Conservation (phyloP, 2,329 filamentous ascomycete species). For the Dothideomycetes sp. region DNA sequence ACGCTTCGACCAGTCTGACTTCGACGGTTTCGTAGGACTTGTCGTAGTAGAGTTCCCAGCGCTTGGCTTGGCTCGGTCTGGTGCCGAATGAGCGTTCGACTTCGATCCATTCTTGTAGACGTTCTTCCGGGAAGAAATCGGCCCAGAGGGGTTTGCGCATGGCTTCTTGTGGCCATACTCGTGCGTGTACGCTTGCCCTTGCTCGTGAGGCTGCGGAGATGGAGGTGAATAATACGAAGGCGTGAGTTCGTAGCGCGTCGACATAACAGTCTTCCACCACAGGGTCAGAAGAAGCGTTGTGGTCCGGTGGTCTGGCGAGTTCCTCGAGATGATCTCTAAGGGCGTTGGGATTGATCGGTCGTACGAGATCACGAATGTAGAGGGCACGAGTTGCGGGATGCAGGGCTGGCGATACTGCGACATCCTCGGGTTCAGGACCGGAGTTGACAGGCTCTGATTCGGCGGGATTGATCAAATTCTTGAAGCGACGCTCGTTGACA, state of each 20-base stretch:
- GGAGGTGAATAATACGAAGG: conserved; percentile 64
- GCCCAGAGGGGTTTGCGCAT: conserved; percentile 77
- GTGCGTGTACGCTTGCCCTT: conserved; percentile 64
- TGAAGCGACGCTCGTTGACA: conserved; percentile 25
- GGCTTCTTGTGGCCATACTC: conserved; percentile 78
- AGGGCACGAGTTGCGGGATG: conserved; percentile 53
- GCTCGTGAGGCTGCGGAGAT: conserved; percentile 65
- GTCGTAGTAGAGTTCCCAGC: conserved; percentile 55
- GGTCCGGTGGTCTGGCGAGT: conserved; percentile 53
- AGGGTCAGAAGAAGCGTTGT: conserved; percentile 38
- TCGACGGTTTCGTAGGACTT: conserved; percentile 24
- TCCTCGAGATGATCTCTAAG: conserved; percentile 61
- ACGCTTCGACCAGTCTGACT: conserved; percentile 28
- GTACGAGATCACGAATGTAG: conserved; percentile 86
- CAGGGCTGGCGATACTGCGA: conserved; percentile 26
- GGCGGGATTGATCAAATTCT: conserved; percentile 19
- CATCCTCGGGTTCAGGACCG: conserved; percentile 8
- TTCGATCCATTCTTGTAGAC: conserved; percentile 64
- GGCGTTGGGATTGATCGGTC: conserved; percentile 61
- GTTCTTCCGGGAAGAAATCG: conserved; percentile 76
- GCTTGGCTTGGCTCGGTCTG: conserved; percentile 29
- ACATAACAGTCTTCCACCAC: conserved; percentile 64
- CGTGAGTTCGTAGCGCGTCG: conserved; percentile 79
- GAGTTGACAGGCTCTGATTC: not conserved
- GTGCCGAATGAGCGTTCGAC: conserved; percentile 43